A percentile compares a stretch with the other conserved stretches of the same genome.
Evolutionary conservation across 169 alveolate species (phyloP).

Genomic region (Plasmodium vinckei): DNA sequence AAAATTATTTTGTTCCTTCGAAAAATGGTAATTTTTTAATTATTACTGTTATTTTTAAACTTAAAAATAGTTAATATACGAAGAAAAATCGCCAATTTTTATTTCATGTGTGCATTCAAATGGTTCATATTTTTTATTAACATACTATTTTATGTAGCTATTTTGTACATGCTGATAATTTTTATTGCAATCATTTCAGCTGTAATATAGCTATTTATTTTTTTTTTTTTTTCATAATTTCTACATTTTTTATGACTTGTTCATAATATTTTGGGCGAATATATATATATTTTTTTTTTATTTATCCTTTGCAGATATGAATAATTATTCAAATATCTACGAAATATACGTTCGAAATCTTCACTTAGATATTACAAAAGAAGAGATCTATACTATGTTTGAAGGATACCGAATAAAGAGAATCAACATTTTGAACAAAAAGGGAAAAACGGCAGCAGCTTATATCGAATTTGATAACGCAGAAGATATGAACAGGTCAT

Average conservation of each 20-base stretch:
- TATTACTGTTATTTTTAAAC: too few species aligned
- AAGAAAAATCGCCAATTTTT: too few species aligned
- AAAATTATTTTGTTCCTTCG: constrained; percentile 55
- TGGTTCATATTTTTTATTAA: too few species aligned
- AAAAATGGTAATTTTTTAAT: constrained; percentile 44
- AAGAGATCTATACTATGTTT: constrained; percentile 49
- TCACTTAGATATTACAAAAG: constrained; percentile 50
- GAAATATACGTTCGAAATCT: constrained; percentile 62
- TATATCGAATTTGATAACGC: constrained; percentile 65
- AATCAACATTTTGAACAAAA: constrained; percentile 51
- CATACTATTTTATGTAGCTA: too few species aligned
- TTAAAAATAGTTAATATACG: too few species aligned
- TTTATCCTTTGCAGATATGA: constrained; percentile 32
- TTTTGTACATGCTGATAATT: too few species aligned
- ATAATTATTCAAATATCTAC: constrained; percentile 24
- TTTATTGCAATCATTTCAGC: too few species aligned
- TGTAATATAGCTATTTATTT: too few species aligned
- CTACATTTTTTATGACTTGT: neutral
- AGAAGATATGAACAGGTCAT: constrained; percentile 72
- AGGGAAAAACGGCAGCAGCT: constrained; percentile 66
- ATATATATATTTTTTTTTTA: neutral
- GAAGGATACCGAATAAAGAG: constrained; percentile 72
- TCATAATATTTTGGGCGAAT: neutral
- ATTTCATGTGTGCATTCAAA: too few species aligned
- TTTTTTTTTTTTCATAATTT: neutral